Base-by-base conservation (phyloP, 31 red algal genomes). In the Odonthalia washingtoniensis region DNA sequence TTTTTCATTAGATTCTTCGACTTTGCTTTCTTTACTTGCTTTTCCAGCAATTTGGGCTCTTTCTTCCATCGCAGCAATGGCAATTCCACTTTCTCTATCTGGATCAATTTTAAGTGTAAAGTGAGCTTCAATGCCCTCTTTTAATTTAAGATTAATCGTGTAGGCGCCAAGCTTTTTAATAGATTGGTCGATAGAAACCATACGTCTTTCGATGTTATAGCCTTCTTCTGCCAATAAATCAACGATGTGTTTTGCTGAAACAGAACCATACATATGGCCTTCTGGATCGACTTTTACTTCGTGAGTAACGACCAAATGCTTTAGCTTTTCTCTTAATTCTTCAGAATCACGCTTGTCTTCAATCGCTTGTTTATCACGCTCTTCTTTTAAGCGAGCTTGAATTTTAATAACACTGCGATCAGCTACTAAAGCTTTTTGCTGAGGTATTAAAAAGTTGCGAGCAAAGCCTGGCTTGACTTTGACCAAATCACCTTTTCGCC, bases 391-490 rank as follows among this genome's bases (percentile, higher is more conserved):
- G 42, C 42, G 64, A 33, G 64, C 64, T 67, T 67, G 30, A 35
- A 67, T 33, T 67, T 67, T 35, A 67, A 35, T 35, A 67, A 67
- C 30, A 35, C 33, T 67, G 27, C 30, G 30, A 67, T 30, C 64
- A 67, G 64, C 33, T 35, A 35, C 64, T 67, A 67, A 67, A 67
- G 64, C 64, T 67, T 67, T 67, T 30, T 35, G 64, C 33, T 67
- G 64, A 67, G 64, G 64, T 30, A 67, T 67, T 67, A 67, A 67
- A 35, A 33, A 67, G 64, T 67, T 67, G 33, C 64, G 64, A 67
- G 30, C 64, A 67, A 67, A 67, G 33, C 64, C 64, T 33, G 64
- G 30, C 33, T 67, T 67, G 33, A 67, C 64, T 30, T 30, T 67
- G 33, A 67, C 64, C 33, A 33, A 33, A 35, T 67, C 64, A 67